Evolutionary conservation across 345 rosid species (phyloP).

Genomic region (Eucalyptus camaldulensis): DNA sequence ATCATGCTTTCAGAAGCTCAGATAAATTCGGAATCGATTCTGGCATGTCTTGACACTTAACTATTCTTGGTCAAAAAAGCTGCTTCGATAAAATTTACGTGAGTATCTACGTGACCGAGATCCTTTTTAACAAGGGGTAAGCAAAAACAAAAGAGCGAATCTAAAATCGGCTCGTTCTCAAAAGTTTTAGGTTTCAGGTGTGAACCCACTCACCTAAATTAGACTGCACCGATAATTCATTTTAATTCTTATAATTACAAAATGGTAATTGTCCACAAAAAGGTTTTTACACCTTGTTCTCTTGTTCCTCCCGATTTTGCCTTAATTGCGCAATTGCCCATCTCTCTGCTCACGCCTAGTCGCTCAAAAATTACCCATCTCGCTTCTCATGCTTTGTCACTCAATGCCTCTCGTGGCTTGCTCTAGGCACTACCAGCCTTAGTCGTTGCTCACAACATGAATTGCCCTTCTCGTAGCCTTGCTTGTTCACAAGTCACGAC

Average conservation of each 20-base stretch:
- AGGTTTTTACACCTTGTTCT: background rate
- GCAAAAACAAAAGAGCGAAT: no score
- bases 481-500: background rate
- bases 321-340: background rate
- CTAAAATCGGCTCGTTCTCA: accelerated
- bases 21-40: background rate
- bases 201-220: accelerated
- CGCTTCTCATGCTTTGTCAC: background rate
- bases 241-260: no score
- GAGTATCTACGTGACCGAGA: background rate
- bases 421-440: background rate
- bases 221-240: no score
- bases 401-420: background rate
- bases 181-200: accelerated
- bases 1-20: background rate
- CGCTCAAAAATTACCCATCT: background rate
- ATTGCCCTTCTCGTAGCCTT: background rate
- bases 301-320: background rate
- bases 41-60: background rate
- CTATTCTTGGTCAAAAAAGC: background rate
- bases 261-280: background rate
- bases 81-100: background rate
- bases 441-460: no score
- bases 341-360: background rate
- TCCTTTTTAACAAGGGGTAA: no score